phyloP scores from a whole-genome alignment of 306 rosid species.

The Glycine tomentella region DNA sequence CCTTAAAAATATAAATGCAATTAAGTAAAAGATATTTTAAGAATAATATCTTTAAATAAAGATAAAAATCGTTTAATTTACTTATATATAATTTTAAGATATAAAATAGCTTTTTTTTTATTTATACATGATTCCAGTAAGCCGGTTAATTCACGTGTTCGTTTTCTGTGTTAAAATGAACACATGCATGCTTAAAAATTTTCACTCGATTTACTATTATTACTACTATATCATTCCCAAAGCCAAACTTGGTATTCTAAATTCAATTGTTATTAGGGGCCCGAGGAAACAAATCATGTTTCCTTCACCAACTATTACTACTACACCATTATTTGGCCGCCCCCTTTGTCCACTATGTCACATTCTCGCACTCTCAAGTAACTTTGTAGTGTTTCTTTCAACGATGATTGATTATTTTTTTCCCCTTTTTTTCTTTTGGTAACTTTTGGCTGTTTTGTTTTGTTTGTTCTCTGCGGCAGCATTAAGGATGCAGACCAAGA shows the following conservation, averaged over 20 bases:
- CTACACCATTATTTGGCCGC: conserved; percentile 44
- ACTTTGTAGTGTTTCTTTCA: conserved; percentile 29
- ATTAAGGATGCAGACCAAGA: conserved; percentile 39
- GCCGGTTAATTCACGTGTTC: no score
- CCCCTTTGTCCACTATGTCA: conserved; percentile 43
- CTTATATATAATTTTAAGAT: no score
- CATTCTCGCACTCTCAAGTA: conserved; percentile 49
- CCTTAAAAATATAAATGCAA: no score
- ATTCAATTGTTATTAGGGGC: conserved; percentile 68
- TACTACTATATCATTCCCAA: conserved; percentile 35
- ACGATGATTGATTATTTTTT: conserved; percentile 25
- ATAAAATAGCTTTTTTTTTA: no score
- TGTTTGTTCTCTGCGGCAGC: conserved; percentile 41
- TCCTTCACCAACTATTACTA: conserved; percentile 38
- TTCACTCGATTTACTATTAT: not conserved
- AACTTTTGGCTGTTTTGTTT: conserved; percentile 44
- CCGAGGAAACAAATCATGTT: conserved; percentile 62
- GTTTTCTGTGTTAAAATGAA: no score
- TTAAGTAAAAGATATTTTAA: no score
- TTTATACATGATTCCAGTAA: no score
- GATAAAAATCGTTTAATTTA: no score
- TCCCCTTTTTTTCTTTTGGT: not conserved
- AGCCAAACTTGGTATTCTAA: conserved; percentile 38
- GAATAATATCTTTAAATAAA: no score
- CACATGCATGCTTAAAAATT: conserved; percentile 1